Evolutionary conservation across 306 rosid species (phyloP).

Genomic region (Lagenaria siceraria): DNA sequence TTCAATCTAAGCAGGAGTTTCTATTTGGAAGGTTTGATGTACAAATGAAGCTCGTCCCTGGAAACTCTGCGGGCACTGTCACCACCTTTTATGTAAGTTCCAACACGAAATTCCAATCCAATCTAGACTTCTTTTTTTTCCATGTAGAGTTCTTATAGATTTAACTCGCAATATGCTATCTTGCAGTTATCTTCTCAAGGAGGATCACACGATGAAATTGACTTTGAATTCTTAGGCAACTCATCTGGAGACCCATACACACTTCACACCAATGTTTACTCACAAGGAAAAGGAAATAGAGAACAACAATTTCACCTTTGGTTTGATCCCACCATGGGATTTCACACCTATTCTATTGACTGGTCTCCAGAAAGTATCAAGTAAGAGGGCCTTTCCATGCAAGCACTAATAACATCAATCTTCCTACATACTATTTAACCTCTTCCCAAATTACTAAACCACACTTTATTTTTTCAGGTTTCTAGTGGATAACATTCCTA

Average conservation of each 20-base stretch:
- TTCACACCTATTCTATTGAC: constrained; percentile 30
- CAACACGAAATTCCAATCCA: background rate
- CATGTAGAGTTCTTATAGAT: background rate
- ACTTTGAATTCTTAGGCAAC: constrained; percentile 39
- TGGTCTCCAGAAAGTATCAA: constrained; percentile 29
- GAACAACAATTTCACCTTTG: constrained; percentile 34
- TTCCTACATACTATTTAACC: background rate
- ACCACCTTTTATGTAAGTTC: constrained; percentile 56
- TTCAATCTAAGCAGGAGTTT: constrained; percentile 55
- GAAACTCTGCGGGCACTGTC: constrained; percentile 83
- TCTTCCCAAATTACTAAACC: background rate
- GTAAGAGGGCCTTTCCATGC: constrained; percentile 9
- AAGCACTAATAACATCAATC: background rate
- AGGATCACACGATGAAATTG: constrained; percentile 35
- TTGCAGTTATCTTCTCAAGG: constrained; percentile 63
- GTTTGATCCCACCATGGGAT: constrained; percentile 36
- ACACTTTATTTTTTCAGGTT: background rate
- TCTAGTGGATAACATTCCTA: constrained; percentile 25
- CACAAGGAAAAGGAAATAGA: constrained; percentile 24
- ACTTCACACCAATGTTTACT: constrained; percentile 29
- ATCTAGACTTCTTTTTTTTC: background rate
- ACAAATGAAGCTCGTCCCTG: constrained; percentile 66
- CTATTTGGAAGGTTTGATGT: constrained; percentile 57
- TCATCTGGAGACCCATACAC: constrained; percentile 27
- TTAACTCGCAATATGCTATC: background rate